Evolutionary conservation across 371 early-diverging fungal genomes (phyloP).

Genomic region (Umbelopsis sp.): DNA sequence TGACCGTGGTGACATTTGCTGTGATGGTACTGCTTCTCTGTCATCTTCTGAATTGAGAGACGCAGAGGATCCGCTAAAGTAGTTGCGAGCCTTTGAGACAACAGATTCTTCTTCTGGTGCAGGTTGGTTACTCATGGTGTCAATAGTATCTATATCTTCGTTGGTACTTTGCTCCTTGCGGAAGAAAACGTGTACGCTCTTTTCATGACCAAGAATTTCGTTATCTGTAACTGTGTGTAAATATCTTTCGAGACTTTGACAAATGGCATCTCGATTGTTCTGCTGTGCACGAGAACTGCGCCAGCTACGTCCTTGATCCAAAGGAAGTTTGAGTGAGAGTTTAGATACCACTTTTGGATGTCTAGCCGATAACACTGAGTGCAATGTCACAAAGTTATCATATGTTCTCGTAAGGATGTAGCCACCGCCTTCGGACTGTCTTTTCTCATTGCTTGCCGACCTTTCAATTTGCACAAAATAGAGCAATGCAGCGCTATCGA

Average conservation of each 20-base stretch:
- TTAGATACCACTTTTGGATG: slow-evolving; percentile 34
- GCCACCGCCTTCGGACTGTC: slow-evolving; percentile 51
- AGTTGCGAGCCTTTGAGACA: not conserved
- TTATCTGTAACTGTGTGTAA: slow-evolving; percentile 42
- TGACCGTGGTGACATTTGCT: slow-evolving; percentile 11
- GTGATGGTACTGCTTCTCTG: not conserved
- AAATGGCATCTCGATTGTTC: slow-evolving; percentile 28
- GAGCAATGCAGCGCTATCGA: slow-evolving; percentile 21
- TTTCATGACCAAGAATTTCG: slow-evolving; percentile 43
- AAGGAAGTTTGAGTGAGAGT: slow-evolving; percentile 37
- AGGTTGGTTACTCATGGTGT: not conserved
- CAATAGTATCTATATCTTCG: slow-evolving; percentile 19
- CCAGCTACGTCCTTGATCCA: slow-evolving; percentile 43
- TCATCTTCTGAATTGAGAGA: not conserved
- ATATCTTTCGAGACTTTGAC: slow-evolving; percentile 37
- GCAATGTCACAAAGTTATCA: slow-evolving; percentile 48
- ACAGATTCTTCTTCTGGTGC: not conserved
- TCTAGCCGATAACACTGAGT: slow-evolving; percentile 37
- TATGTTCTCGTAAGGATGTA: slow-evolving; percentile 54
- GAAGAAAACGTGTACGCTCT: slow-evolving; percentile 40
- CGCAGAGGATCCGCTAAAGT: not conserved
- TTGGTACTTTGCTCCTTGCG: slow-evolving; percentile 43
- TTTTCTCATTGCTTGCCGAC: slow-evolving; percentile 33
- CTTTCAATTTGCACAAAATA: slow-evolving; percentile 55
- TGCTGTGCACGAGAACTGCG: slow-evolving; percentile 27